These are phyloP conservation scores for Jatropha podagrica DNA, from an alignment of 441 rosid species.

Conservation along the genomic window DNA sequence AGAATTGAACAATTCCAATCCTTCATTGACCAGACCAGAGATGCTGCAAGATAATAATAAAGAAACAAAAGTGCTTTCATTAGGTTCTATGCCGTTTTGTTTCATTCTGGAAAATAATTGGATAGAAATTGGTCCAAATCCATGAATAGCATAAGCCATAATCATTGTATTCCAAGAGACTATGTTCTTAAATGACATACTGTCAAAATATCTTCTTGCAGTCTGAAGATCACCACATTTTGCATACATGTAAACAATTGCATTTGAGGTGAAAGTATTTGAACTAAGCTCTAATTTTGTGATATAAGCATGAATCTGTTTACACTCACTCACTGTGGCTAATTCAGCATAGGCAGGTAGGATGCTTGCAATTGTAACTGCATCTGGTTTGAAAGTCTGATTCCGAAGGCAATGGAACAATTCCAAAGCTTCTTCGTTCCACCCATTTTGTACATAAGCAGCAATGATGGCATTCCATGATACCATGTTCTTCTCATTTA, in stretches of 20 bases:
- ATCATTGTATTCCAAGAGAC: constrained; percentile 77
- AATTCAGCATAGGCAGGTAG: constrained; percentile 69
- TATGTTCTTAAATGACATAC: constrained; percentile 44
- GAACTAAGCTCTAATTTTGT: constrained; percentile 36
- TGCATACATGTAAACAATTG: constrained; percentile 61
- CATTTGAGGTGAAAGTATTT: constrained; percentile 54
- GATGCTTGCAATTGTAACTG: constrained; percentile 56
- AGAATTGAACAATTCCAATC: constrained; percentile 45
- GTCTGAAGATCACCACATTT: constrained; percentile 63
- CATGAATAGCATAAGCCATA: constrained; percentile 75
- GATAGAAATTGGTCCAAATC: constrained; percentile 48
- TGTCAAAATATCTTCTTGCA: constrained; percentile 53
- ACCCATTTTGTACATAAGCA: constrained; percentile 55
- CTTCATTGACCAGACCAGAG: constrained; percentile 59
- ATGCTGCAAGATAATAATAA: constrained; percentile 57
- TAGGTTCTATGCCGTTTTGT: constrained; percentile 40
- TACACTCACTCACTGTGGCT: constrained; percentile 51
- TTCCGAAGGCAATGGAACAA: constrained; percentile 44
- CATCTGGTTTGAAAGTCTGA: constrained; percentile 46
- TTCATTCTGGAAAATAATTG: constrained; percentile 45
- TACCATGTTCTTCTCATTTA: constrained; percentile 48
- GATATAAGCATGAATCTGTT: constrained; percentile 52
- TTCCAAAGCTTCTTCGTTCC: constrained; percentile 44
- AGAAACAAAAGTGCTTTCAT: constrained; percentile 55
- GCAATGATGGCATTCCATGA: constrained; percentile 73